These are phyloP conservation scores for Aspergillus ellipticus DNA, from an alignment of 495 filamentous ascomycete species.

Conservation along the genomic window DNA sequence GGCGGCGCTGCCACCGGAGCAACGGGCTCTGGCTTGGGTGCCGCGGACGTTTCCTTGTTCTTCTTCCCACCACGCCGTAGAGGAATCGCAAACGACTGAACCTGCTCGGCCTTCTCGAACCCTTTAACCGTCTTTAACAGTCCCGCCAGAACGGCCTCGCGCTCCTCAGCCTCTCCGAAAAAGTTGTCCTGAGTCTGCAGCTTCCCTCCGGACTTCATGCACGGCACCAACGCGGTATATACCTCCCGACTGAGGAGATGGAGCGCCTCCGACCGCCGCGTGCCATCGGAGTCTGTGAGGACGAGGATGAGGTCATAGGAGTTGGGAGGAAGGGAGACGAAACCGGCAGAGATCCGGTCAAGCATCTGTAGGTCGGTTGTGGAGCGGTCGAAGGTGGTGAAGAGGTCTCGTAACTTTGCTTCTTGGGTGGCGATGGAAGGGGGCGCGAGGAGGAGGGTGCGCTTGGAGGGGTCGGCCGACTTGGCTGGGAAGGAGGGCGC, in stretches of 20 bases:
- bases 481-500: conserved; percentile 17
- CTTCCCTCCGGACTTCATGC: conserved; percentile 68
- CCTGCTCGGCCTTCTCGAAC: conserved; percentile 71
- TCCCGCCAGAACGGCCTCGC: conserved; percentile 80
- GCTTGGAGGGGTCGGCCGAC: conserved; percentile 25
- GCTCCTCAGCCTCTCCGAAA: conserved; percentile 42
- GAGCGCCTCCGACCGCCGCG: conserved; percentile 54
- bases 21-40: conserved; percentile 35
- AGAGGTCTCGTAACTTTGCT: conserved; percentile 53
- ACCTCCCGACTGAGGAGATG: conserved; percentile 63
- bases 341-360: conserved; percentile 80
- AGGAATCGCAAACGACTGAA: conserved; percentile 62
- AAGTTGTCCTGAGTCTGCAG: conserved; percentile 66
- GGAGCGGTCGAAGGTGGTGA: conserved; percentile 63
- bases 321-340: conserved; percentile 69
- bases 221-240: conserved; percentile 60
- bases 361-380: conserved; percentile 95
- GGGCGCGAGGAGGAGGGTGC: conserved; percentile 67
- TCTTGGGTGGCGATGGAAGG: conserved; percentile 71
- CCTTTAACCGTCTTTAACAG: conserved; percentile 58
- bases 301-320: conserved; percentile 85
- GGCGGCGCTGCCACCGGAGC: conserved; percentile 4
- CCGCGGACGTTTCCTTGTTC: conserved; percentile 26
- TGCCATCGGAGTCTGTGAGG: conserved; percentile 69
- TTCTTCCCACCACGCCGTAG: conserved; percentile 63